phyloP scores from a whole-genome alignment of 1,139 yeast genomes.

The Diutina neorugosa region DNA sequence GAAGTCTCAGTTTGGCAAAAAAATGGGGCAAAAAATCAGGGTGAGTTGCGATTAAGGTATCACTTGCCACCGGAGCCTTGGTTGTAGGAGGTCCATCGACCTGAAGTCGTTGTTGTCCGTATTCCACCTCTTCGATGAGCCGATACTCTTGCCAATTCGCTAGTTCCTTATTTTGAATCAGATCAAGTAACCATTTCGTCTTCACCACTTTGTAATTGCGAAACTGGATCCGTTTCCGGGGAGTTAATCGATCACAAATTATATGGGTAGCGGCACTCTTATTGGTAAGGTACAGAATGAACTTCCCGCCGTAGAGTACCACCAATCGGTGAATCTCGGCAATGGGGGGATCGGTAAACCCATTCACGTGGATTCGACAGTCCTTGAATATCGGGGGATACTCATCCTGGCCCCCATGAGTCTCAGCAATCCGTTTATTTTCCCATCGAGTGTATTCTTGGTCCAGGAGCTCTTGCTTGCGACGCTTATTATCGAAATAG shows the following conservation, averaged over 20 bases:
- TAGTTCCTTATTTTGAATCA: conserved; percentile 33
- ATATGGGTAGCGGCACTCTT: conserved; percentile 78
- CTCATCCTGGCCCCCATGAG: conserved; percentile 7
- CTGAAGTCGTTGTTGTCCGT: conserved; percentile 34
- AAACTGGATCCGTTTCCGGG: conserved; percentile 57
- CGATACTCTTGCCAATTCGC: conserved; percentile 61
- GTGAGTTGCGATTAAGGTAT: conserved; percentile 48
- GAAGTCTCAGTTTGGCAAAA: conserved; percentile 74
- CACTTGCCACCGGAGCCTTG: conserved; percentile 6
- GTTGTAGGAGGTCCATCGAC: conserved; percentile 7
- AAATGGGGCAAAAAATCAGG: conserved; percentile 65
- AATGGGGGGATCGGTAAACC: conserved; percentile 72
- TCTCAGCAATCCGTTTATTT: conserved; percentile 18
- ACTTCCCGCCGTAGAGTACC: conserved; percentile 69
- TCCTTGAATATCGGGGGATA: conserved; percentile 38
- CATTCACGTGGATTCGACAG: conserved; percentile 69
- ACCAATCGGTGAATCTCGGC: conserved; percentile 60
- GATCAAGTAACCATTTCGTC: conserved; percentile 75
- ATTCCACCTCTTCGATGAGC: conserved; percentile 38
- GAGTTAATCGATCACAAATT: conserved; percentile 67
- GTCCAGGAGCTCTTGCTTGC: conserved; percentile 62
- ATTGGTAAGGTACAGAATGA: conserved; percentile 52
- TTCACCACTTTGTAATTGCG: conserved; percentile 60
- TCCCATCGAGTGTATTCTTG: conserved; percentile 40
- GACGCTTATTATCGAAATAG: conserved; percentile 56